Evolutionary conservation across 768 basidiomycete genomes (phyloP).

Genomic region (Macrolepiota dolichaula): DNA sequence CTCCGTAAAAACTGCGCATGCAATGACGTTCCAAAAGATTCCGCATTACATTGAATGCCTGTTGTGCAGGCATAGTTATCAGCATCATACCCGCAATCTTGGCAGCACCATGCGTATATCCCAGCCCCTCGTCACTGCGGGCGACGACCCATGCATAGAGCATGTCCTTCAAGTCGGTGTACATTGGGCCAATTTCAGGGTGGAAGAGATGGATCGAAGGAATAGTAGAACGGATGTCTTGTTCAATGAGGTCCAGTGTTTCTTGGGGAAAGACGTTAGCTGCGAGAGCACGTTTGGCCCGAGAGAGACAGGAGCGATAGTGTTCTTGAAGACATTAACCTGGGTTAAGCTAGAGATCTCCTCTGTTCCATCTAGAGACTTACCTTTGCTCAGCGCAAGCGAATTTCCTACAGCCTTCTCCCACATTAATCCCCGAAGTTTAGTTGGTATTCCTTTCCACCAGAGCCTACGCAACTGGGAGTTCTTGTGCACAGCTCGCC

Average conservation of each 20-base stretch:
- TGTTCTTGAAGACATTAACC: conserved; percentile 46
- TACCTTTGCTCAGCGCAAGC: conserved; percentile 80
- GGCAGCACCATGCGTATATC: conserved; percentile 66
- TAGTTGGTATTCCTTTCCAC: conserved; percentile 88
- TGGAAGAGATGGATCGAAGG: conserved; percentile 81
- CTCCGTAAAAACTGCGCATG: conserved; percentile 81
- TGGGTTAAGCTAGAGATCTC: background rate
- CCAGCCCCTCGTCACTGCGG: conserved; percentile 77
- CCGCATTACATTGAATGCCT: conserved; percentile 79
- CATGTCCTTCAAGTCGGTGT: conserved; percentile 80
- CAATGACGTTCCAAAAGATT: conserved; percentile 86
- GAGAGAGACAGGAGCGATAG: conserved; percentile 64
- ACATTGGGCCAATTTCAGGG: conserved; percentile 71
- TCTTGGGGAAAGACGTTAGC: conserved; percentile 65
- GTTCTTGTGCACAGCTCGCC: conserved; percentile 70
- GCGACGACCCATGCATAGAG: conserved; percentile 86
- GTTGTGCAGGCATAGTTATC: conserved; percentile 72
- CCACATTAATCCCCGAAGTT: conserved; percentile 80
- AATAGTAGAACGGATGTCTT: conserved; percentile 71
- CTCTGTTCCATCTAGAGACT: background rate
- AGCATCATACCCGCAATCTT: conserved; percentile 85
- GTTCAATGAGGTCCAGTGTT: conserved; percentile 61
- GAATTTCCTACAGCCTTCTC: conserved; percentile 82
- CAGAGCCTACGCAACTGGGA: conserved; percentile 67
- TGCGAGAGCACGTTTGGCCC: conserved; percentile 69